Conservation (phyloP, 495 filamentous ascomycete genomes). For the Aspergillus affinis region DNA sequence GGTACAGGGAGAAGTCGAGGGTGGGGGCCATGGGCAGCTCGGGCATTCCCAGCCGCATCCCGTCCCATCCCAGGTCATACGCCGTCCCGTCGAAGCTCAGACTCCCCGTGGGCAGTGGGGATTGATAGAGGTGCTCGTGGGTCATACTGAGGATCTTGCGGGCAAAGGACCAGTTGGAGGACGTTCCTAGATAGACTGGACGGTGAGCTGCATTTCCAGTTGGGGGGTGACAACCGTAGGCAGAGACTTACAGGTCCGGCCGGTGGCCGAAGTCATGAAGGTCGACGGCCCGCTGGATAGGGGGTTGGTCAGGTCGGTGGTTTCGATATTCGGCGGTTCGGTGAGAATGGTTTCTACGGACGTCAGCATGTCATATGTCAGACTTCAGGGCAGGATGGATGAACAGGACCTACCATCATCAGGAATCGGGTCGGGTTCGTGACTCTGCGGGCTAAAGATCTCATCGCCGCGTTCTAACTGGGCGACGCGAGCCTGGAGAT, state of each 20-base stretch:
- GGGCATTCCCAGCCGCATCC: slow-evolving; percentile 23
- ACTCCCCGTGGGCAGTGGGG: slow-evolving; percentile 33
- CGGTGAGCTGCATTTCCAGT: neutral
- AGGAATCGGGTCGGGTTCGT: slow-evolving; percentile 9
- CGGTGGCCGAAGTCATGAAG: slow-evolving; percentile 34
- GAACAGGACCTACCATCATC: neutral
- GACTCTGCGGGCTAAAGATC: slow-evolving; percentile 14
- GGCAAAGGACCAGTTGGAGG: slow-evolving; percentile 49
- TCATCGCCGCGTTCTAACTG: slow-evolving; percentile 25
- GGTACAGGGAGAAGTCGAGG: slow-evolving; percentile 40
- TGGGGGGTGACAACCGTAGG: too few relatives aligned
- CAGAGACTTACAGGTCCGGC: slow-evolving; percentile 29
- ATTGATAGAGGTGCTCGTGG: slow-evolving; percentile 37
- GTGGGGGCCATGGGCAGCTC: slow-evolving; percentile 36
- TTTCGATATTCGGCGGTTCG: slow-evolving; percentile 10
- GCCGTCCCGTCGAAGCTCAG: slow-evolving; percentile 39
- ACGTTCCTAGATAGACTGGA: slow-evolving; percentile 44
- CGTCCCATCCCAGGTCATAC: slow-evolving; percentile 46
- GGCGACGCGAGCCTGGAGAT: slow-evolving; percentile 37
- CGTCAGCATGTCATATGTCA: neutral
- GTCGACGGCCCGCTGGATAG: slow-evolving; percentile 37
- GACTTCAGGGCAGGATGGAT: too few relatives aligned
- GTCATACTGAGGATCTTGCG: slow-evolving; percentile 39
- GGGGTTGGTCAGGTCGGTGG: slow-evolving; percentile 36
- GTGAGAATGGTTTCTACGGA: neutral